A percentile compares a stretch with the other conserved stretches of the same genome.
Conservation (phyloP, 2,329 filamentous ascomycete genomes). For the Diplocarpon rosae region DNA sequence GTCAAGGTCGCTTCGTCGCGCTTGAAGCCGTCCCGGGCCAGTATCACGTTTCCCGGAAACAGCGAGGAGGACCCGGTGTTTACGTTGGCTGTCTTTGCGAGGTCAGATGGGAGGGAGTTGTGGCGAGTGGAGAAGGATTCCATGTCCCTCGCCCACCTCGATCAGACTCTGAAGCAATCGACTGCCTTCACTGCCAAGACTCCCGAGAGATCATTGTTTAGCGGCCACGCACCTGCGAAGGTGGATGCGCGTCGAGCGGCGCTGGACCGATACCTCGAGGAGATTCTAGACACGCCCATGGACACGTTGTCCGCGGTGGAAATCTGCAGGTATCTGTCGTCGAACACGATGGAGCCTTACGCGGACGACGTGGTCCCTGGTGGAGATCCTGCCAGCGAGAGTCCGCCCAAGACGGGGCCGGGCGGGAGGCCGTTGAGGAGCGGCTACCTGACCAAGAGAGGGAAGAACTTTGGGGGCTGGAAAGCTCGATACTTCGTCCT, state of each 20-base stretch:
- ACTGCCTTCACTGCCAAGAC: slow-evolving; percentile 62
- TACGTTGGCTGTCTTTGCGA: slow-evolving; percentile 73
- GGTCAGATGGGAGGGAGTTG: slow-evolving; percentile 65
- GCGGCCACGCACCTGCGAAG: slow-evolving; percentile 84
- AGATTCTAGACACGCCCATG: slow-evolving; percentile 71
- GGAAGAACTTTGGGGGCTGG: slow-evolving; percentile 99
- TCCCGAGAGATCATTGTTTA: slow-evolving; percentile 79
- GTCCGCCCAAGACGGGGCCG: slow-evolving; percentile 38
- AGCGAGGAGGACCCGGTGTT: slow-evolving; percentile 90
- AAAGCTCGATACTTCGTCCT: slow-evolving; percentile 71
- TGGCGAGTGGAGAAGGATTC: slow-evolving; percentile 95
- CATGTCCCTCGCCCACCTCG: slow-evolving; percentile 66
- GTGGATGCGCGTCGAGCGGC: slow-evolving; percentile 76
- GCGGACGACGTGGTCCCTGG: slow-evolving; percentile 41
- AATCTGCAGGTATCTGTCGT: slow-evolving; percentile 80
- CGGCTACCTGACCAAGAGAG: slow-evolving; percentile 90
- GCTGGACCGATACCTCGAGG: slow-evolving; percentile 76
- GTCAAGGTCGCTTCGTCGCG: slow-evolving; percentile 86
- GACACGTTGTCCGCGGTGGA: slow-evolving; percentile 67
- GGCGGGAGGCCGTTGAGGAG: slow-evolving; percentile 63
- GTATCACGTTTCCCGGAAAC: slow-evolving; percentile 67
- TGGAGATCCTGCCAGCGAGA: slow-evolving; percentile 30
- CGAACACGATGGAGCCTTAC: slow-evolving; percentile 50
- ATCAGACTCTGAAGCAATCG: slow-evolving; percentile 67
- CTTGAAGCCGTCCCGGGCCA: slow-evolving; percentile 84